phyloP scores from a whole-genome alignment of 805 yeast species.

The Candida golubevii region DNA sequence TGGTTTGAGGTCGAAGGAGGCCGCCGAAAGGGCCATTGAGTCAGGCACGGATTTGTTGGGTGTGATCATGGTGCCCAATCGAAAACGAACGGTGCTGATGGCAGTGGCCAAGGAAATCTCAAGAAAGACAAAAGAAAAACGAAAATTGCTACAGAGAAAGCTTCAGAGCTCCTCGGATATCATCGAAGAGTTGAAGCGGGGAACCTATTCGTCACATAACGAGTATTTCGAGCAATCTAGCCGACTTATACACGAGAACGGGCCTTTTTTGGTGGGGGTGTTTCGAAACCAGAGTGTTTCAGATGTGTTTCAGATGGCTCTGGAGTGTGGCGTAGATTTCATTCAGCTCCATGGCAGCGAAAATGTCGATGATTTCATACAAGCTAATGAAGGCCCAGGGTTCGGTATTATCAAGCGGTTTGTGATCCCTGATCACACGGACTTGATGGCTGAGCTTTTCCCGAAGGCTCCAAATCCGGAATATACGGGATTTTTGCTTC shows the following conservation, averaged over 20 bases:
- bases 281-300: constrained; percentile 75
- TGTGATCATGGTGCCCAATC: constrained; percentile 78
- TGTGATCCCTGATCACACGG: constrained; percentile 52
- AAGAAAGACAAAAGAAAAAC: constrained; percentile 22
- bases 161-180: constrained; percentile 21
- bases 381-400: constrained; percentile 33
- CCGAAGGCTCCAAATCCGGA: constrained; percentile 2
- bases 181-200: constrained; percentile 11
- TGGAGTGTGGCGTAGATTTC: constrained; percentile 56
- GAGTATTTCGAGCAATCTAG: constrained; percentile 31
- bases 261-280: constrained; percentile 84
- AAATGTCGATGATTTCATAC: constrained; percentile 48
- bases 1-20: constrained; percentile 65
- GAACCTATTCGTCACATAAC: constrained; percentile 11
- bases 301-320: constrained; percentile 47
- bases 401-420: constrained; percentile 73
- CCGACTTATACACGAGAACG: constrained; percentile 31
- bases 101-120: constrained; percentile 28
- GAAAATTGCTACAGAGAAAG: constrained; percentile 15
- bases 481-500: constrained; percentile 41
- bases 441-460: constrained; percentile 27
- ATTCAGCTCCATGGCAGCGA: constrained; percentile 83
- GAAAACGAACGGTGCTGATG: constrained; percentile 61
- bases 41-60: constrained; percentile 78
- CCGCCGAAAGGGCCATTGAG: constrained; percentile 67